A percentile compares a stretch with the other conserved stretches of the same genome.
These are phyloP conservation scores for Cucurbita ficifolia DNA, from an alignment of 306 rosid genomes.

Conservation along the genomic window DNA sequence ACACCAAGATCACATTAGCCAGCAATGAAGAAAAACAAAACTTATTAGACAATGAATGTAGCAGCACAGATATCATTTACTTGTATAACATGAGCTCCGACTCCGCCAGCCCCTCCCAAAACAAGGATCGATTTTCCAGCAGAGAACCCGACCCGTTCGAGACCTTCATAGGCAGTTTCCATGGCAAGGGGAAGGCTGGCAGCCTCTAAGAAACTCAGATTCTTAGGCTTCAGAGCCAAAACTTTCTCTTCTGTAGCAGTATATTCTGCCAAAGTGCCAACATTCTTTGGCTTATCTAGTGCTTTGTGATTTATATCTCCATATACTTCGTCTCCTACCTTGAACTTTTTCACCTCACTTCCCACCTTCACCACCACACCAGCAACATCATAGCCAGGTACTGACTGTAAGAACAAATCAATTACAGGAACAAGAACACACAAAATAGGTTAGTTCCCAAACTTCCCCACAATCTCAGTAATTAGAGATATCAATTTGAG, in stretches of 20 bases:
- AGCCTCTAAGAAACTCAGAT: conserved; percentile 59
- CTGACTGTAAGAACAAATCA: conserved; percentile 19
- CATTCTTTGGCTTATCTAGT: conserved; percentile 14
- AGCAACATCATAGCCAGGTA: conserved; percentile 55
- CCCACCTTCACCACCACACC: conserved; percentile 62
- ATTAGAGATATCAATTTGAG: too few species aligned
- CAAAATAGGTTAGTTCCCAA: not conserved
- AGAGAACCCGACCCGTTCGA: conserved; percentile 27
- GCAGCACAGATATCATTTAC: conserved; percentile 4
- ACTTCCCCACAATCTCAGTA: not conserved
- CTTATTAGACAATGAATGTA: not conserved
- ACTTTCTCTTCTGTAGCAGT: conserved; percentile 44
- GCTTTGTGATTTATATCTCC: conserved; percentile 40
- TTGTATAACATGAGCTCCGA: conserved; percentile 49
- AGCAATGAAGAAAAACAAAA: not conserved
- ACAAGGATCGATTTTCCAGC: conserved; percentile 52
- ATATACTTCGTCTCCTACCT: conserved; percentile 50
- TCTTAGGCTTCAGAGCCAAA: conserved; percentile 46
- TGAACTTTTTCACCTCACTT: conserved; percentile 36
- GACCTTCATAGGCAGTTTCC: conserved; percentile 58
- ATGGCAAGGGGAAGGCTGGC: conserved; percentile 62
- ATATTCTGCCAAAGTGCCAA: conserved; percentile 62
- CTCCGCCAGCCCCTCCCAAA: conserved; percentile 72
- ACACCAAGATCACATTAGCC: not conserved
- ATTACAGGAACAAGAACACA: not conserved